A percentile compares a stretch with the other conserved stretches of the same genome.
Evolutionary conservation across 345 rosid genomes (phyloP).

Genomic region (Eucalyptus sp.): DNA sequence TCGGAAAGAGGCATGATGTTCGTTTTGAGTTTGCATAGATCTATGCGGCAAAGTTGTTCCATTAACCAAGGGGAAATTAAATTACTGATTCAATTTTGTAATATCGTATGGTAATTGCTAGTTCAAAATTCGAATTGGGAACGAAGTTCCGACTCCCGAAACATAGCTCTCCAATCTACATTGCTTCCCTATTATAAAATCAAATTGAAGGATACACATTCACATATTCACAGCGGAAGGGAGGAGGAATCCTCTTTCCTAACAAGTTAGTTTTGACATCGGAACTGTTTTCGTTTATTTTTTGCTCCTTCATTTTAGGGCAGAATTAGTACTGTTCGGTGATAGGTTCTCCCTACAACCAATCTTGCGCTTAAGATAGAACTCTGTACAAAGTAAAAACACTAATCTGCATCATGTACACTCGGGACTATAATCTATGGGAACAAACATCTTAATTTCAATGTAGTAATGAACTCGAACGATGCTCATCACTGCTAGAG

Average conservation of each 20-base stretch:
- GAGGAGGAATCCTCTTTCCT: not conserved
- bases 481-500: not conserved
- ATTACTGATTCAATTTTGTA: not conserved
- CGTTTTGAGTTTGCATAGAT: not conserved
- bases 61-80: not conserved
- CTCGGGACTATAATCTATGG: not conserved
- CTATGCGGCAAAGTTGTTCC: not conserved
- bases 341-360: not conserved
- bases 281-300: not conserved
- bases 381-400: not conserved
- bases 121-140: not conserved
- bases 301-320: not conserved
- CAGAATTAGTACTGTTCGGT: not conserved
- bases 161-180: not conserved
- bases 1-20: not conserved
- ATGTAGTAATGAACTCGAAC: not conserved
- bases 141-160: not conserved
- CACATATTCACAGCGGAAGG: not conserved
- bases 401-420: not conserved
- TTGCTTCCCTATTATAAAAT: not conserved
- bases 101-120: rapidly evolving
- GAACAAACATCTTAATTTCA: not conserved
- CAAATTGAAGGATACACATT: not conserved
- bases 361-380: not conserved
- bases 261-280: not conserved